Evolutionary conservation across 495 filamentous ascomycete species (phyloP), one percentile per base, ranked within the genome.

Genomic region (Penicillium turbatum): DNA sequence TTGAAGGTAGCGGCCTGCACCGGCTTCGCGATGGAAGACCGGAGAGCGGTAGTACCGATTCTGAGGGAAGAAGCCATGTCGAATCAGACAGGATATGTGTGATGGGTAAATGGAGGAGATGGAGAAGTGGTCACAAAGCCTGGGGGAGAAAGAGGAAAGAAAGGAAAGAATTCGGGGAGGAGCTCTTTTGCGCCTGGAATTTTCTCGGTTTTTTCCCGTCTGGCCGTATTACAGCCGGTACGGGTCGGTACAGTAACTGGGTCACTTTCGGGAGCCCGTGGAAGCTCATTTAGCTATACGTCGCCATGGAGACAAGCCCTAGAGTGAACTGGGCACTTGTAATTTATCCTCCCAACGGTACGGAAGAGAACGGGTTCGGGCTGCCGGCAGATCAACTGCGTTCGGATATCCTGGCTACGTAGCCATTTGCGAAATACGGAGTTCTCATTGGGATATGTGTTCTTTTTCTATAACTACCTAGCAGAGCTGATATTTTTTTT

Each of bases 31-130:
- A 83, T 75, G 63, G 78, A 73, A 67, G 88, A 80, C 66, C 92
- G 86, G 63, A 96, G 75, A 69, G 83, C 82, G 68, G 87, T 77
- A 63, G 81, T 79, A 74, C 84, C 81, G 60, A 95, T 75, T 78
- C 89, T 84, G 64, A 92, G 72, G 68, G 87, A 80, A 61, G 89
- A 80, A 66, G 89, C 84, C 87, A 96, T 95, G 68, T 74, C 79
- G 60, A 62, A 70, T 67, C 54, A 62, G 60, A 61, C 56, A 68
- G 62, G 60, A 64, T 48, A 52, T 52, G 52, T 59, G 61, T 64
- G 54, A 62, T 62, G 66, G 62, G 43, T 56, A 57, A 57, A 60
- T 59, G 42, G 62, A 50, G 51, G 42, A 59, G 56, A 64, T 57
- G 59, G 60, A 57, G 48, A 57, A 31, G 40, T 51, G 49, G 49